phyloP scores from a whole-genome alignment of 371 early-diverging fungal species.

The Mucor racemosus region DNA sequence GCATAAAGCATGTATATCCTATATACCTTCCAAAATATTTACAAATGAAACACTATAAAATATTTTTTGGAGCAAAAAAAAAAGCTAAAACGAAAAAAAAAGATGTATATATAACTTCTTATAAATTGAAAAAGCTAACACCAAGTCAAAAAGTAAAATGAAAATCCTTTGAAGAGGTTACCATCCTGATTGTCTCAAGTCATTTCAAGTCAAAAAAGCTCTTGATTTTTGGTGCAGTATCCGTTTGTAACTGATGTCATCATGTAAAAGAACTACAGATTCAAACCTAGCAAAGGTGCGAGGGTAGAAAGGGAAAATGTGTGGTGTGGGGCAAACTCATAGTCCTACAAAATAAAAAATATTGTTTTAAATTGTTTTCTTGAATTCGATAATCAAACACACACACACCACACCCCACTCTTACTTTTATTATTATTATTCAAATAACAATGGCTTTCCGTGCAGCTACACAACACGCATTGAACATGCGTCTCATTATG shows the following conservation, averaged over 20 bases:
- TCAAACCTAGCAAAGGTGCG: slow-evolving; percentile 4
- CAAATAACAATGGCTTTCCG: slow-evolving; percentile 43
- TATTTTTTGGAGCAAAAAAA: no score
- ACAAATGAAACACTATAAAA: no score
- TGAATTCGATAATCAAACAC: not conserved
- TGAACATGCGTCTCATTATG: slow-evolving; percentile 42
- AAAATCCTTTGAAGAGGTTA: no score
- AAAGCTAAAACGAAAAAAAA: no score
- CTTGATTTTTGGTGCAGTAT: not conserved
- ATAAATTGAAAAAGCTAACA: no score
- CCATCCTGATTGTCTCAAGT: no score
- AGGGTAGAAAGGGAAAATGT: not conserved
- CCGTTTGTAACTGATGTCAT: not conserved
- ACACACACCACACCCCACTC: slow-evolving; percentile 7
- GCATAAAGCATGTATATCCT: no score
- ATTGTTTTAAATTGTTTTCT: not conserved
- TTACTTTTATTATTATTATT: not conserved
- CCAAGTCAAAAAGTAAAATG: no score
- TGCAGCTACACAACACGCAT: slow-evolving; percentile 43
- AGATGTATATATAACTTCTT: no score
- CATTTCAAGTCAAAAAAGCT: no score
- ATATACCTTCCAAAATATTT: no score
- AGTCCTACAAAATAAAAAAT: slow-evolving; percentile 3
- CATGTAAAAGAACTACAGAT: not conserved
- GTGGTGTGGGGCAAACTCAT: not conserved